Evolutionary conservation across 768 basidiomycete species (phyloP), one percentile per base, ranked within the genome.

Genomic region (Mycena metata): DNA sequence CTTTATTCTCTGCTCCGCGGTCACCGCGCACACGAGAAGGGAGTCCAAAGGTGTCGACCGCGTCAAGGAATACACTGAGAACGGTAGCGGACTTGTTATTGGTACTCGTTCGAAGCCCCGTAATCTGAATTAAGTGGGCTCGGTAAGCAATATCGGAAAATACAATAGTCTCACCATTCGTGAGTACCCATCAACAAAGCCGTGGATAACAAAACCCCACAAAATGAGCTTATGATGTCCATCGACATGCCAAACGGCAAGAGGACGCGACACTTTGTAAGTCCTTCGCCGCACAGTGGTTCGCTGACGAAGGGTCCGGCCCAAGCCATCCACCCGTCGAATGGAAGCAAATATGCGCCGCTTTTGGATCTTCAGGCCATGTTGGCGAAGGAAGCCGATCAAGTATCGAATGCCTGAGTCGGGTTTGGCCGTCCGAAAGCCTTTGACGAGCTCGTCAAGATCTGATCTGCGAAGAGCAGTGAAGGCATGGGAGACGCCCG

Each of bases 191-290:
- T 80, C 77, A 45, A 76, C 64, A 51, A 75, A 61, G 0, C 75
- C 75, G 63, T 78, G 76, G n/a, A 77, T 70, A 15, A 77, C 73
- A 55, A 77, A 60, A 12, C 76, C 76, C 72, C 72, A 78, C 2
- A 35, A 54, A 43, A 77, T 76, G 2, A 78, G 57, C 45, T 74
- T 78, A 56, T 78, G 76, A 60, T 78, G 74, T 12, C 75, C 67
- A 66, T 76, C 75, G 5, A 74, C 21, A 45, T 77, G 76, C 76
- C 75, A 76, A 1, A 74, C 33, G 8, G 64, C 63, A 69, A 75
- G 69, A 11, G 72, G 72, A 17, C 67, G 46, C 19, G 60, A 51
- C 1, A 75, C 72, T 2, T 65, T 41, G 59, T 78, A 78, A 19
- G 58, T 55, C 2, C 64, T 45, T 2, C 69, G 54, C 4, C 39